Base-by-base conservation (phyloP, 768 basidiomycete genomes). In the Lactifluus volemus region DNA sequence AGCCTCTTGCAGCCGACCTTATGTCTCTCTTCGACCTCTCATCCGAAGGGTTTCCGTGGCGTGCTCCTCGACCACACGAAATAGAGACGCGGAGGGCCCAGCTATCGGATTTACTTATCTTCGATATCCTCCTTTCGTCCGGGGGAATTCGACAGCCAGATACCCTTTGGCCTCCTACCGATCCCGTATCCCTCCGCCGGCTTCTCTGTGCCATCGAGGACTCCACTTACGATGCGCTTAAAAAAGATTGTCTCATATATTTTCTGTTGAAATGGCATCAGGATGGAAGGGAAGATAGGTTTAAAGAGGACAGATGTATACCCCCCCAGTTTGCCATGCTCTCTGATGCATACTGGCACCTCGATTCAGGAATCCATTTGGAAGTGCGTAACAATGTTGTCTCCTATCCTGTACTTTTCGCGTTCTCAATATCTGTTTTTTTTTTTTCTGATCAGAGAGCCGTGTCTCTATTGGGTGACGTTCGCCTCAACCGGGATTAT, bases 291-390 rank as follows among this genome's bases (percentile, higher is more conserved):
- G 87, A 77, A 68, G 77, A 63, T 67, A 71, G 61, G 76, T 89
- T 75, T 72, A 74, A 68, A 55, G 75, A 71, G 71, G 81, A 70
- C n/a, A 74, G 79, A 32, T 82, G 79, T 67, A 85, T 93, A 62
- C 84, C 88, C 4, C 85, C 88, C 3, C 90, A 91, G 67, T 92
- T 91, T 67, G 76, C 79, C 7, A 74, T 79, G 4, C 78, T 92
- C 50, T 82, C 88, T n/a, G 86, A 89, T 73, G 90, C 91, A 68
- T 92, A 92, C 74, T 93, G 88, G 86, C 74, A 82, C 70, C 74
- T 93, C 61, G 91, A 93, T 72, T 78, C 82, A 2, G 88, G 86
- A 11, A 75, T 78, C n/a, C 75, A 84, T 48, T 70, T 87, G 53
- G 70, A 79, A 50, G 89, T 91, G 71, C 64, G 86, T 80, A 14